Evolutionary conservation across 345 rosid species (phyloP).

Genomic region (Gossypium herbaceum): DNA sequence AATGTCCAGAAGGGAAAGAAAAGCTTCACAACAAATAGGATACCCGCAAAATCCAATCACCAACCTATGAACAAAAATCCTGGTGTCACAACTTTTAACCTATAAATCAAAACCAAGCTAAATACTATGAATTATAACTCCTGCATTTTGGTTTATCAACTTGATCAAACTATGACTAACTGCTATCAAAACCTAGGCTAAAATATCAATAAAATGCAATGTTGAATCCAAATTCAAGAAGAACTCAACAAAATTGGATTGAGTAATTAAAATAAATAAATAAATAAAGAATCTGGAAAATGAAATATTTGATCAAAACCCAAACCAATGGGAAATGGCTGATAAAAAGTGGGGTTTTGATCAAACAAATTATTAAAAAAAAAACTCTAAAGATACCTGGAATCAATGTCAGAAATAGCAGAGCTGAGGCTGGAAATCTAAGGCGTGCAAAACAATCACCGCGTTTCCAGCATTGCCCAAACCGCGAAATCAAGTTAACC

Average conservation of each 20-base stretch:
- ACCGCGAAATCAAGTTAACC: background rate
- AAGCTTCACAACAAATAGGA: conserved; percentile 25
- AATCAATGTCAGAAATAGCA: conserved; percentile 29
- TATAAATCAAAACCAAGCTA: conserved; percentile 14
- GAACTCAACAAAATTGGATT: conserved; percentile 8
- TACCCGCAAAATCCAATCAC: conserved; percentile 30
- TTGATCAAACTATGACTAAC: background rate
- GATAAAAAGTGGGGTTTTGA: background rate
- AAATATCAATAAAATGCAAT: conserved; percentile 7
- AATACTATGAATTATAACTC: conserved; percentile 4
- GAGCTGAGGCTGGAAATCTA: conserved; percentile 37
- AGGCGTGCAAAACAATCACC: conserved; percentile 26
- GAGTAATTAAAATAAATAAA: background rate
- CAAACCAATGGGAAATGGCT: background rate
- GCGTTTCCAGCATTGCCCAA: conserved; percentile 31
- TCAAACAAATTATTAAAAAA: background rate
- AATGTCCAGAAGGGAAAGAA: conserved; percentile 67
- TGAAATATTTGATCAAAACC: conserved; percentile 5
- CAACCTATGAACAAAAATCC: conserved; percentile 33
- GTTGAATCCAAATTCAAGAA: background rate
- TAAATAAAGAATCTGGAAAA: background rate
- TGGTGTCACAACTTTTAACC: conserved; percentile 19
- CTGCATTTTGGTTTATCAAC: background rate
- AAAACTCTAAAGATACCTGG: conserved; percentile 16
- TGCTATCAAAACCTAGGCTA: conserved; percentile 2